A percentile compares a stretch with the other conserved stretches of the same genome.
Evolutionary conservation across 306 rosid species (phyloP).

Genomic region (Carpinus fangiana): DNA sequence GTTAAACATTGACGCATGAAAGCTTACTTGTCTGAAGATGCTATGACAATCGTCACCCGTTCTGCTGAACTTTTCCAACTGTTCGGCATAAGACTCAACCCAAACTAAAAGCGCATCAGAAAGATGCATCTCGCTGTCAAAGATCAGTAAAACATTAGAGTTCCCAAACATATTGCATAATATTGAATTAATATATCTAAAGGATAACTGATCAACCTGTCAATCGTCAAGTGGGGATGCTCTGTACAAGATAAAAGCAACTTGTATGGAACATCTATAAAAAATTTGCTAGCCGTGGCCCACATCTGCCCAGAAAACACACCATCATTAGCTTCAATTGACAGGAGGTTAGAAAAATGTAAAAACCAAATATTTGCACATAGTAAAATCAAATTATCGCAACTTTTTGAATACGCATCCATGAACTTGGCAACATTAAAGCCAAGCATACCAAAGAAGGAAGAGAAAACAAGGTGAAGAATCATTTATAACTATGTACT

Average conservation of each 20-base stretch:
- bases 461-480: neutral
- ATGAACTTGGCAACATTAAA: neutral
- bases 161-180: neutral
- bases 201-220: constrained; percentile 51
- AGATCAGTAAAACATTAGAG: constrained; percentile 36
- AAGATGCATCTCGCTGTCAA: constrained; percentile 76
- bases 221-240: constrained; percentile 66
- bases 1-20: constrained; percentile 18
- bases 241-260: constrained; percentile 50
- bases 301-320: constrained; percentile 55
- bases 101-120: constrained; percentile 63
- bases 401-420: constrained; percentile 10
- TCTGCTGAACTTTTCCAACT: constrained; percentile 39
- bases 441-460: neutral
- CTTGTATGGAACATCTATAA: constrained; percentile 51
- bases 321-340: constrained; percentile 22
- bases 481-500: neutral
- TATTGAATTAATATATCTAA: constrained; percentile 23
- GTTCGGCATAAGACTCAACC: constrained; percentile 48
- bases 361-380: constrained; percentile 3
- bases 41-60: constrained; percentile 32
- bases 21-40: constrained; percentile 60
- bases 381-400: constrained; percentile 6
- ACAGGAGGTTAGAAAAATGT: neutral
- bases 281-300: constrained; percentile 44